Evolutionary conservation across 305 asterid species (phyloP), one percentile per base, ranked within the genome.

Genomic region (Fraxinus dipetala): DNA sequence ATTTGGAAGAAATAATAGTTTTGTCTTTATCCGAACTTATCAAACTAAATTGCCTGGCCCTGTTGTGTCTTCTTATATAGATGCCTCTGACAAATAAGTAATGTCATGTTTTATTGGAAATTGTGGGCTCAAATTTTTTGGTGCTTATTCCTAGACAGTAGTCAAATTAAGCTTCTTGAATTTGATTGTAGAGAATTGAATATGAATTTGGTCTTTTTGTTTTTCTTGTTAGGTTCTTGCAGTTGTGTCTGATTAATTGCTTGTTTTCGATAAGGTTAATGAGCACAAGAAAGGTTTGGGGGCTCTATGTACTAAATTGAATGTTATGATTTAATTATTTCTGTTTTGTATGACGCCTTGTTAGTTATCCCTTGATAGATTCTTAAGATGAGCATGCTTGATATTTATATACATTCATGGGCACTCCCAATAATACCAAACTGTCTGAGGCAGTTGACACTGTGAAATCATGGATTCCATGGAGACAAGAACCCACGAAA

Each of bases 381-480:
- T 70, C 40, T 13, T 30, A 14, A 30, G 38, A 70, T 70, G 75
- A 84, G 84, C 84, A 77, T 89, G 83, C 84, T 81, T 83, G 22
- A 43, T 63, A 30, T 81, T 85, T 72, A 38, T 72, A 59, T 84
- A 81, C 77, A 77, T 91, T 88, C 91, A 93, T 94, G 97, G 97
- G 83, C 77, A 87, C 92, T 48, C 83, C 86, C 45, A 90, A 91
- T 78, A 80, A 82, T 72, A 85, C 78, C 74, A 89, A 91, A 80
- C 74, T 90, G 81, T 87, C 91, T 16, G 98, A 88, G 90, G 85
- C 92, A 85, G 92, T 87, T 85, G 97, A 86, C 80, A 54, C 77
- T 38, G 90, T 92, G 85, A 89, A 87, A 82, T 86, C 93, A 90
- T 93, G 95, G 95, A 87, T 89, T 51, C 93, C 93, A 0, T 65